Percentiles rank a stretch among this genome's conserved stretches.
phyloP scores from a whole-genome alignment of 2,329 filamentous ascomycete species.

The Neocatenulostroma microsporum region DNA sequence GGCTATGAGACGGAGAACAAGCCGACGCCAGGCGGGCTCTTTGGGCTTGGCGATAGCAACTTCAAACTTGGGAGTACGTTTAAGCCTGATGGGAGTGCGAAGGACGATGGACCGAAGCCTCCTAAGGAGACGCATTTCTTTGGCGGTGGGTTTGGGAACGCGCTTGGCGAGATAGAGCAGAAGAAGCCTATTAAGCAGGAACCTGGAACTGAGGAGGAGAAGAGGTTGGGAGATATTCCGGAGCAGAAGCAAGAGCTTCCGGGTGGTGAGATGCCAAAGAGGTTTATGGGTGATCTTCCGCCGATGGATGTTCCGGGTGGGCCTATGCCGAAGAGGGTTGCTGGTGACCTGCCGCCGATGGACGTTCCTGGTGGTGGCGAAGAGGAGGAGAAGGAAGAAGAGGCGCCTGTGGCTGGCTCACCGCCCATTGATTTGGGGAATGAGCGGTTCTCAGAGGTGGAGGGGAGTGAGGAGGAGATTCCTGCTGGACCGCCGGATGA shows the following conservation, averaged over 20 bases:
- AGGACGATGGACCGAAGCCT: constrained; percentile 51
- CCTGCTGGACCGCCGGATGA: constrained; percentile 25
- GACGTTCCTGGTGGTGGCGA: constrained; percentile 25
- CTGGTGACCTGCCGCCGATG: constrained; percentile 35
- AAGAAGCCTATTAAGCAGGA: constrained; percentile 33
- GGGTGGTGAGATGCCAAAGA: constrained; percentile 13
- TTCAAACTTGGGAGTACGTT: constrained; percentile 65
- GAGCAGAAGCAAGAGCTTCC: constrained; percentile 13
- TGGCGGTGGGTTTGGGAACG: constrained; percentile 24
- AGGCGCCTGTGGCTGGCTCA: constrained; percentile 40
- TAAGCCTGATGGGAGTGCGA: constrained; percentile 54
- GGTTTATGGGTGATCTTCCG: constrained; percentile 13
- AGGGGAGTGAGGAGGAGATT: constrained; percentile 21
- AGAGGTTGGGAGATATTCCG: constrained; percentile 30
- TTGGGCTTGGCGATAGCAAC: constrained; percentile 34
- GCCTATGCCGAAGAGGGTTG: constrained; percentile 17
- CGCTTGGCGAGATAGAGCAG: constrained; percentile 31
- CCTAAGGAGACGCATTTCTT: constrained; percentile 30
- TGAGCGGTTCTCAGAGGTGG: constrained; percentile 21
- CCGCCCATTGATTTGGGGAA: constrained; percentile 37
- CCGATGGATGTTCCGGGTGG: constrained; percentile 11
- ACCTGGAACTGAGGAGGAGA: constrained; percentile 25
- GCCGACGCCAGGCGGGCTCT: constrained; percentile 13
- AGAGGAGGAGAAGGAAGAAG: constrained; percentile 24
- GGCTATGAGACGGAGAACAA: constrained; percentile 3